phyloP scores from a whole-genome alignment of 73 alveolate species.

The Paramecium bursaria region DNA sequence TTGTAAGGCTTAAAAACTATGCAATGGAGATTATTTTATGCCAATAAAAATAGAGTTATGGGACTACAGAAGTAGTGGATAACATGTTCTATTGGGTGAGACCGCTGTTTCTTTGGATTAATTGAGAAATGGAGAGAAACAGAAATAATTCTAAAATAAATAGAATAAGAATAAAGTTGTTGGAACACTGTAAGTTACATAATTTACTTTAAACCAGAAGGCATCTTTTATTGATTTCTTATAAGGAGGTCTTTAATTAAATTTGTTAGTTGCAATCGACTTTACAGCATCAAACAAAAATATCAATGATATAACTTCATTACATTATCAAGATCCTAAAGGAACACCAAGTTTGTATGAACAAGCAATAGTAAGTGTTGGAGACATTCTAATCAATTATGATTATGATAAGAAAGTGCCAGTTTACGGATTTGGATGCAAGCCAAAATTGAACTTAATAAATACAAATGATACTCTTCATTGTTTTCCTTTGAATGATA shows the following conservation, averaged over 20 bases:
- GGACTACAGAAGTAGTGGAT: slow-evolving; percentile 57
- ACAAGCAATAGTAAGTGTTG: slow-evolving; percentile 82
- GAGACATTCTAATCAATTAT: slow-evolving; percentile 88
- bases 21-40: slow-evolving; percentile 67
- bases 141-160: slow-evolving; percentile 14
- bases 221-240: slow-evolving; percentile 86
- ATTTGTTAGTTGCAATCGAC: slow-evolving; percentile 91
- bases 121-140: neutral
- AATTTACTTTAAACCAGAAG: neutral
- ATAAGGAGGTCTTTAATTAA: slow-evolving; percentile 86
- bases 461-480: slow-evolving; percentile 39
- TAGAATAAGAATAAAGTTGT: neutral
- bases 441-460: slow-evolving; percentile 62
- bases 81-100: slow-evolving; percentile 60
- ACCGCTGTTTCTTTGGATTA: slow-evolving; percentile 37
- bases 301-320: slow-evolving; percentile 79
- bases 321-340: slow-evolving; percentile 81
- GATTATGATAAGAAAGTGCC: slow-evolving; percentile 93
- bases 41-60: slow-evolving; percentile 61
- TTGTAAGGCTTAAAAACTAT: slow-evolving; percentile 44
- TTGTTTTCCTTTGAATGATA: slow-evolving; percentile 41
- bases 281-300: slow-evolving; percentile 89
- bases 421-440: slow-evolving; percentile 95
- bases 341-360: slow-evolving; percentile 82
- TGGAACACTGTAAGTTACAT: slow-evolving; percentile 1